Percentiles rank a stretch among this genome's conserved stretches.
Conservation (phyloP, 2,329 filamentous ascomycete species). For the Trichoderma sp. region DNA sequence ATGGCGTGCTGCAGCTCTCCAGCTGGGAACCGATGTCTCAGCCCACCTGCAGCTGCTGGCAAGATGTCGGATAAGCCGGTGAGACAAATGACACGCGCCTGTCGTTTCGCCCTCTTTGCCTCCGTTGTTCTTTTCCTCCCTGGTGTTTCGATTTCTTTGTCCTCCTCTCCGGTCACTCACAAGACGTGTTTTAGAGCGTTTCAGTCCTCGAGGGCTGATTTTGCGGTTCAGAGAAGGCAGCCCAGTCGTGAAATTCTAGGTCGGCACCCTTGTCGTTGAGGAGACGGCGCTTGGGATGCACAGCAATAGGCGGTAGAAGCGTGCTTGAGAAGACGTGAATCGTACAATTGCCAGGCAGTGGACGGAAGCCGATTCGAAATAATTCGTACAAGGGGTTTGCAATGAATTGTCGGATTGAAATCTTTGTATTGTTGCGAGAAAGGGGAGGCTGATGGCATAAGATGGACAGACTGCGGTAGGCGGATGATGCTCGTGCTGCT, state of each 20-base stretch:
- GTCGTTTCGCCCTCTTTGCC: neutral
- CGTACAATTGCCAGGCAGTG: neutral
- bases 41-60: conserved; percentile 3
- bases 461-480: too few species aligned
- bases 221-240: too few species aligned
- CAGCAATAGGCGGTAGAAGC: conserved; percentile 13
- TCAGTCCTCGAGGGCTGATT: neutral
- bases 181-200: conserved; percentile 5
- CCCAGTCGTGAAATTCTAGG: neutral
- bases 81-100: conserved; percentile 14
- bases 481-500: too few species aligned
- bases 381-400: neutral
- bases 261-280: conserved; percentile 9
- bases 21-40: conserved; percentile 25
- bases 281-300: conserved; percentile 18
- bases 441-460: neutral
- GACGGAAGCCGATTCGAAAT: conserved; percentile 2
- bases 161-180: neutral
- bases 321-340: conserved; percentile 16
- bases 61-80: neutral
- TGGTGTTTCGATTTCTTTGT: neutral
- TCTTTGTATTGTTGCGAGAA: neutral
- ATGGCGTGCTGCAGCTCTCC: conserved; percentile 7
- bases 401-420: too few species aligned
- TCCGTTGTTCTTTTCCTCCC: neutral